Evolutionary conservation across 208 protist species (phyloP).

Genomic region (Crithidia expoeki): DNA sequence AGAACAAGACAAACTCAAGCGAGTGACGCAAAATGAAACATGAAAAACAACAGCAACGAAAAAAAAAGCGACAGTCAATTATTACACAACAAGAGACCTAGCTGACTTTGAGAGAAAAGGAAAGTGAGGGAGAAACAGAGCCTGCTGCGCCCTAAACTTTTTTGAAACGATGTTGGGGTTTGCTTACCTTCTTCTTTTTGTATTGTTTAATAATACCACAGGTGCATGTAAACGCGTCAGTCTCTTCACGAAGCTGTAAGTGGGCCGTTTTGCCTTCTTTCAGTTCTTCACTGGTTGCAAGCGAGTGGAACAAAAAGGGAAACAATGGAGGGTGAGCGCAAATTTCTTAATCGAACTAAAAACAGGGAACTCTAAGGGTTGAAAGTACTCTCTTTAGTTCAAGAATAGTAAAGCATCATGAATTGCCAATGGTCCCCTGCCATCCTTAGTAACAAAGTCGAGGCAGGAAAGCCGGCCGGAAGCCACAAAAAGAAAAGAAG

Average conservation of each 20-base stretch:
- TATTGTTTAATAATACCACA: too few relatives aligned
- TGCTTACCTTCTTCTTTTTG: too few relatives aligned
- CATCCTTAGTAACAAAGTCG: not conserved
- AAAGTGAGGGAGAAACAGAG: not conserved
- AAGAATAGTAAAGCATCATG: not conserved
- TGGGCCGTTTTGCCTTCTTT: not conserved
- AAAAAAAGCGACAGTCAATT: not conserved
- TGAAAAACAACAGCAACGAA: constrained; percentile 6
- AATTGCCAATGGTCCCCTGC: not conserved
- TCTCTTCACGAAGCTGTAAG: not conserved
- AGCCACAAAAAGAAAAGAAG: not conserved
- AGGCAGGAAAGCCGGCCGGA: not conserved
- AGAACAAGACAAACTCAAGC: not conserved
- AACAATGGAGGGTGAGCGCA: not conserved
- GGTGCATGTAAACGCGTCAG: not conserved
- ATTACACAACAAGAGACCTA: not conserved
- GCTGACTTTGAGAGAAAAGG: not conserved
- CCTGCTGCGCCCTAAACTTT: not conserved
- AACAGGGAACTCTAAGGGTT: not conserved
- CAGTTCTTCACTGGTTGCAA: not conserved
- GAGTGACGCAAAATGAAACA: not conserved
- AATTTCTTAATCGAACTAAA: not conserved
- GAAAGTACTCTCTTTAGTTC: not conserved
- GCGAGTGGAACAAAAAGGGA: not conserved
- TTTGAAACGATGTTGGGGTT: not conserved